Conservation (phyloP, 1,139 yeast species). For the Blastobotrys arbuscula region DNA sequence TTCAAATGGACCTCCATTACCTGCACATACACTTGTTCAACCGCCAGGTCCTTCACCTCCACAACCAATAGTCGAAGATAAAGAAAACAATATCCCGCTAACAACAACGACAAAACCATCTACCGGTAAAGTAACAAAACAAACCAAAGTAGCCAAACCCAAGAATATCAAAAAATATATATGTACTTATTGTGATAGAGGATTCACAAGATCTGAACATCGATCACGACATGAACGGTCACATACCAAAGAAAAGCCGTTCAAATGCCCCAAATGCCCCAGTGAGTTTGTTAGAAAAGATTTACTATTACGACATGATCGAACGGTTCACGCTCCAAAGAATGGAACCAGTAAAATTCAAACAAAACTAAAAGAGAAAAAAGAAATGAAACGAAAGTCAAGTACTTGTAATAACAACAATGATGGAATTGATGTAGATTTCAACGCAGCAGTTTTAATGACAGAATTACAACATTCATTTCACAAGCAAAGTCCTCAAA, state of each 20-base stretch:
- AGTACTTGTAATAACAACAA: background rate
- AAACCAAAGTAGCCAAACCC: constrained; percentile 9
- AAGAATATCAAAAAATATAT: constrained; percentile 45
- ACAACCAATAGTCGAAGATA: background rate
- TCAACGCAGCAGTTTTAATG: constrained; percentile 28
- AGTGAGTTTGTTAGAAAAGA: constrained; percentile 74
- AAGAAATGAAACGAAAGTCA: background rate
- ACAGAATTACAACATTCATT: constrained; percentile 29
- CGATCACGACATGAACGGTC: constrained; percentile 78
- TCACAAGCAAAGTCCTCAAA: constrained; percentile 11
- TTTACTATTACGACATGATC: constrained; percentile 65
- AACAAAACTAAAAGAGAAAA: background rate
- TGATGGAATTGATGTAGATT: constrained; percentile 20
- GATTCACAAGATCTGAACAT: constrained; percentile 77
- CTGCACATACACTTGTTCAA: background rate
- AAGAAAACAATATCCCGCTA: background rate
- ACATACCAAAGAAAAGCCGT: constrained; percentile 79
- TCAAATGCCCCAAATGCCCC: constrained; percentile 65
- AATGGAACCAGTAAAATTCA: constrained; percentile 3
- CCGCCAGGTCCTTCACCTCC: background rate
- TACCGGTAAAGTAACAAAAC: background rate
- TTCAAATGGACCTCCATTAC: background rate
- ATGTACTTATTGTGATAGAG: constrained; percentile 76
- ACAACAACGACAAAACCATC: background rate
- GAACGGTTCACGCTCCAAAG: constrained; percentile 56